Evolutionary conservation across 2,329 filamentous ascomycete species (phyloP).

Genomic region (Paecilomyces sp.): DNA sequence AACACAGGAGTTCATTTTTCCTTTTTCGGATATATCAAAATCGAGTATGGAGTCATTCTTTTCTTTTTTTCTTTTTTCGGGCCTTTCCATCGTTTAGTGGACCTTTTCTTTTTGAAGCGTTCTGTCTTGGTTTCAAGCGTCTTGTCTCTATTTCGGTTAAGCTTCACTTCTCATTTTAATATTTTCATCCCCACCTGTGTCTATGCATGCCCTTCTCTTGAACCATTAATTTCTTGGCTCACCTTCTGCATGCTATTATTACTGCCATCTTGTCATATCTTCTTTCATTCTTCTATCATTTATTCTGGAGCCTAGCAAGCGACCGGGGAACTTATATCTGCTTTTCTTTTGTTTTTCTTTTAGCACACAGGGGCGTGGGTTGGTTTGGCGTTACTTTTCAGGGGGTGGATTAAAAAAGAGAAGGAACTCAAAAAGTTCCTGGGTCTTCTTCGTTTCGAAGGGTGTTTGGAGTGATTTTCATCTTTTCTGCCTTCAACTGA

Average conservation of each 20-base stretch:
- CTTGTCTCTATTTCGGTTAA: neutral
- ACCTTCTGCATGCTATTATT: neutral
- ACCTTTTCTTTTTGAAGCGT: neutral
- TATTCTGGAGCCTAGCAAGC: neutral
- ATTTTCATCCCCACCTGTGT: neutral
- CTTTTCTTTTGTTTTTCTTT: neutral
- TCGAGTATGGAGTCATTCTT: neutral
- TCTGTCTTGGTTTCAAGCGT: neutral
- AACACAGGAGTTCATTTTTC: constrained; percentile 1
- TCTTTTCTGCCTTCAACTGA: neutral
- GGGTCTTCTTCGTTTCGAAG: neutral
- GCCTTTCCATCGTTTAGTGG: neutral
- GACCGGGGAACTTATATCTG: neutral
- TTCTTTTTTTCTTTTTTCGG: neutral
- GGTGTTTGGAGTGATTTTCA: neutral
- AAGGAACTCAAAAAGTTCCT: neutral
- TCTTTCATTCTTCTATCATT: neutral
- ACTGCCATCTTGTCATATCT: neutral
- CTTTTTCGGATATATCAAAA: constrained; percentile 1
- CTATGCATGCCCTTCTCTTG: neutral
- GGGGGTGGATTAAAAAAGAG: neutral
- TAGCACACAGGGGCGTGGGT: neutral
- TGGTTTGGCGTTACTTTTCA: neutral
- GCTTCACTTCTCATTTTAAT: neutral
- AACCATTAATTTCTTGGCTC: neutral